A percentile compares a stretch with the other conserved stretches of the same genome.
Conservation (phyloP, 345 rosid genomes). For the Aethionema arabicum region DNA sequence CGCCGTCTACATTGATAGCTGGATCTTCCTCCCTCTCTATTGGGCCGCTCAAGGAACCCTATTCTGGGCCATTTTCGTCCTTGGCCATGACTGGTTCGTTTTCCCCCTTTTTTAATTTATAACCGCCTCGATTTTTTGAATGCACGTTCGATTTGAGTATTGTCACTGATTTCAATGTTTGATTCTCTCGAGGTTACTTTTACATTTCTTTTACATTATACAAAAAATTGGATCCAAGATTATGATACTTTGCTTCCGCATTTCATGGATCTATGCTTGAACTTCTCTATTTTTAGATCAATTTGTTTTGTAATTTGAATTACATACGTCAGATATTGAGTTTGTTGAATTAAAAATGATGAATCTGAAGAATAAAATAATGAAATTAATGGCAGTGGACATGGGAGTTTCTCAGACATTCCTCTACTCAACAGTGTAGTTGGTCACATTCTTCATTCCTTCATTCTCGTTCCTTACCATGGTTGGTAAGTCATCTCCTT, state of each 20-base stretch:
- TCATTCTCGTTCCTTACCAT: constrained; percentile 85
- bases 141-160: constrained; percentile 13
- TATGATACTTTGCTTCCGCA: constrained; percentile 20
- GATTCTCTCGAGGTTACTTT: constrained; percentile 24
- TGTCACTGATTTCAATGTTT: constrained; percentile 20
- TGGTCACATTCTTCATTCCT: constrained; percentile 75
- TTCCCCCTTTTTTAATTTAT: not conserved
- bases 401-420: constrained; percentile 74
- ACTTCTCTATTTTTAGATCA: constrained; percentile 12
- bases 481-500: constrained; percentile 56
- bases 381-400: constrained; percentile 56
- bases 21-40: constrained; percentile 66
- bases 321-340: not conserved
- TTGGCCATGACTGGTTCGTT: constrained; percentile 85
- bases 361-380: constrained; percentile 13
- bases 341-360: not conserved
- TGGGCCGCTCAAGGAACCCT: constrained; percentile 83
- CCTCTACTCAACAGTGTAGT: constrained; percentile 53
- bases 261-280: constrained; percentile 35
- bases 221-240: constrained; percentile 29
- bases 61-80: constrained; percentile 87
- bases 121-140: constrained; percentile 20
- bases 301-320: no score
- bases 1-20: constrained; percentile 48
- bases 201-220: not conserved